A percentile compares a stretch with the other conserved stretches of the same genome.
Evolutionary conservation across 495 filamentous ascomycete species (phyloP).

Genomic region (Hypoxylon lenormandii): DNA sequence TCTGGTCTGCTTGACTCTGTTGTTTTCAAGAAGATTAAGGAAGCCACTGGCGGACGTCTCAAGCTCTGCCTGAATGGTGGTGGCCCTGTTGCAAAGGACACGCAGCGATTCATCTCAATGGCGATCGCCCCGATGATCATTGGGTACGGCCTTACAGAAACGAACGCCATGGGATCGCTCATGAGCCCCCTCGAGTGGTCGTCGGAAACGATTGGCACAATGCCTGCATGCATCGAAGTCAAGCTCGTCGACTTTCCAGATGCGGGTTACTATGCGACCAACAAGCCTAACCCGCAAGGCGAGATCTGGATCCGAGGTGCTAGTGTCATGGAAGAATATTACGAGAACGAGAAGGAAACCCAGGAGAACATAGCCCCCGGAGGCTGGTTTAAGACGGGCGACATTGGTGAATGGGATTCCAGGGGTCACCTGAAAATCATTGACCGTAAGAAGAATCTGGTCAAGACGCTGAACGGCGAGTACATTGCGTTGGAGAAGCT

Average conservation of each 20-base stretch:
- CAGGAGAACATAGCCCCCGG: conserved; percentile 77
- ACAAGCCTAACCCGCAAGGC: conserved; percentile 88
- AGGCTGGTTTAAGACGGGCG: conserved; percentile 96
- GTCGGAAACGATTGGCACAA: conserved; percentile 79
- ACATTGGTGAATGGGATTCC: conserved; percentile 89
- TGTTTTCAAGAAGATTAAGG: conserved; percentile 91
- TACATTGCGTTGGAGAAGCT: conserved; percentile 99
- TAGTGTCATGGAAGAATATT: conserved; percentile 79
- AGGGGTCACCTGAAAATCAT: conserved; percentile 88
- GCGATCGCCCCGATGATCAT: conserved; percentile 87
- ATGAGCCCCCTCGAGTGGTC: conserved; percentile 94
- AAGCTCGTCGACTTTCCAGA: conserved; percentile 97
- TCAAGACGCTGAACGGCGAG: conserved; percentile 95
- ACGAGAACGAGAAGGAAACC: conserved; percentile 85
- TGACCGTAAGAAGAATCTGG: conserved; percentile 97
- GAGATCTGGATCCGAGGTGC: conserved; percentile 92
- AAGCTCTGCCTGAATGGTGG: conserved; percentile 88
- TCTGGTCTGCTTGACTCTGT: conserved; percentile 76
- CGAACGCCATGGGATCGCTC: conserved; percentile 89
- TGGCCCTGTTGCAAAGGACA: conserved; percentile 86
- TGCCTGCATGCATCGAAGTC: conserved; percentile 84
- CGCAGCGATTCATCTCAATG: conserved; percentile 87
- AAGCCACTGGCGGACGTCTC: conserved; percentile 84
- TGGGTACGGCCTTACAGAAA: conserved; percentile 98
- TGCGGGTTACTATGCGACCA: conserved; percentile 87